Evolutionary conservation across 1,284 basidiomycete genomes (phyloP), one percentile per base, ranked within the genome.

Genomic region (Sporisorium scitamineum): DNA sequence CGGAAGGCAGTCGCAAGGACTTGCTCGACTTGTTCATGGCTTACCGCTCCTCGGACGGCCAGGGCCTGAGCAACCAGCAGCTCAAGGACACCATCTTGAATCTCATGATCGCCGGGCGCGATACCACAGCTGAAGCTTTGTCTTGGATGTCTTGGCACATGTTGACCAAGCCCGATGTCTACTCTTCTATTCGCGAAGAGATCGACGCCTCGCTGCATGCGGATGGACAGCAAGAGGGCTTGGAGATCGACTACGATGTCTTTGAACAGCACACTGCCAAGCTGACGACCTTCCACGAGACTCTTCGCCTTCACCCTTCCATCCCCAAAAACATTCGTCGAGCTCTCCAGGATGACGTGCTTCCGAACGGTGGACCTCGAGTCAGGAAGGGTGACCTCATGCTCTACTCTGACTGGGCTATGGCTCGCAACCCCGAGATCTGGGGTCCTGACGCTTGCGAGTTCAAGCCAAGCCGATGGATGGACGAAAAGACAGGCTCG

Each of bases 391-490:
- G 48, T 2, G 37, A 45, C 16, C 22, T 51, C 18, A 27, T 58
- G n/a, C 44, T 66, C 37, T 66, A 34, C n/a, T 71, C 69, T 37
- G 73, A 76, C 50, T 76, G 73, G 73, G 61, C 60, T 37, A 67
- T 76, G 69, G 73, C 59, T 18, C 26, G 73, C 44, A 88, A 90
- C 59, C 80, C 86, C 54, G 85, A 86, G 18, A 83, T 88, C 14
- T 91, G 90, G 90, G 90, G 90, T 8, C 76, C 86, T 11, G 90
- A 91, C 80, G 88, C 89, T 5, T 79, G 87, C 50, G 61, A 86
- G n/a, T 91, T 90, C 78, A 86, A 88, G 39, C 90, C 90, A 4
- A 86, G 88, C 50, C 88, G 90, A 22, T 91, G 90, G 90, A 76
- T 90, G 14, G 54, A 57, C 31, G 47, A 42, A 5, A 37, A 50